A percentile compares a stretch with the other conserved stretches of the same genome.
Conservation (phyloP, 305 asterid genomes). For the Fraxinus baroniana region DNA sequence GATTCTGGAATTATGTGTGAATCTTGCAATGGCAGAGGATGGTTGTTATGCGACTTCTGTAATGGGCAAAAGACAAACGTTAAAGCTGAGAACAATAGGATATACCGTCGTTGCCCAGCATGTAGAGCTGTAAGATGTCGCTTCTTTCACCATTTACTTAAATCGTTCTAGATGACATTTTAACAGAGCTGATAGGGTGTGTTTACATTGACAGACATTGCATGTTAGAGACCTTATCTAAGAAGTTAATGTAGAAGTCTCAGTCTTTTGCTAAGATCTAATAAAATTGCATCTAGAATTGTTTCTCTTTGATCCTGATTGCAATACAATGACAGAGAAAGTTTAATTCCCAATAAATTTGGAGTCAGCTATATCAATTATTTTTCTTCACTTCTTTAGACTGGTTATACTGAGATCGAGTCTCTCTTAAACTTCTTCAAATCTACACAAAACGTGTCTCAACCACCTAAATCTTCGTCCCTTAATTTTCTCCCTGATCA, state of each 20-base stretch:
- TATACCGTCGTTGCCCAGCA: conserved; percentile 74
- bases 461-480: background rate
- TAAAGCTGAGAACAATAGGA: conserved; percentile 46
- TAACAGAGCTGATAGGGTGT: background rate
- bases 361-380: background rate
- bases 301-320: background rate
- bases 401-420: background rate
- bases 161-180: background rate
- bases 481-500: background rate
- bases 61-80: conserved; percentile 76
- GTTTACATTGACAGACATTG: background rate
- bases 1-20: conserved; percentile 60
- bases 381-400: background rate
- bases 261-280: background rate
- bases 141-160: background rate
- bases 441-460: background rate
- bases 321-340: background rate
- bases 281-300: background rate
- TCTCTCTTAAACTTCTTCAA: background rate
- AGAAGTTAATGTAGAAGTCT: background rate
- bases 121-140: conserved; percentile 68
- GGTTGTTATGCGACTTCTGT: conserved; percentile 75
- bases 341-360: background rate
- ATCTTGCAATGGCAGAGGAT: conserved; percentile 64
- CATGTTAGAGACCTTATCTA: background rate